Base-by-base conservation (phyloP, 352 stramenopile genomes). In the Pythium volutum region DNA sequence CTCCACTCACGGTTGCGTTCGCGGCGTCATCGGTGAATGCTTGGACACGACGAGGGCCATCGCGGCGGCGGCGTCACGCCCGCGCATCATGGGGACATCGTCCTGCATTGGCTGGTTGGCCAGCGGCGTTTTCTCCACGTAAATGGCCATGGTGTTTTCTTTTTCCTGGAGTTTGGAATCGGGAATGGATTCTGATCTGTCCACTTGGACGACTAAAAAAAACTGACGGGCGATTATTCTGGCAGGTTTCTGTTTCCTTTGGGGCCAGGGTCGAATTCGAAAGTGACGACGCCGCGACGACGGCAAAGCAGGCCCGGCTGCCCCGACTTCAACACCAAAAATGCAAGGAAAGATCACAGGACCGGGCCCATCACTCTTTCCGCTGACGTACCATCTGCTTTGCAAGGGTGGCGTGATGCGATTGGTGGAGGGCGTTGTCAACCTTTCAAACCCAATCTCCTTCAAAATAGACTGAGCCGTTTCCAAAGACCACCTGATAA, bases 241-340 rank as follows among this genome's bases (percentile, higher is more conserved):
- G 1, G 36, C 14, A 43, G 14, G 18, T 43, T 43, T 43, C 36
- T 43, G 36, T 34, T 51, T 51, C 31, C 39, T 29, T 34, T 34
- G 52, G 15, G 2, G 9, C 8, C 31, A 11, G 1, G 4, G 11
- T 8, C 25, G 27, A 63, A 63, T 51, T 56, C 46, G 41, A 39
- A 63, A 63, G 42, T 59, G 48, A 65, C 58, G 36, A 57, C 29
- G 45, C 4, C 6, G 31, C 55, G 55, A 62, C 39, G 45, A 36
- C 31, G 31, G 31, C 31, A 36, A n/a, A n/a, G n/a, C 31, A 15
- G 31, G 31, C 31, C 31, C n/a, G 8, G 31, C 42, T 53, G 58
- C 14, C 50, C 41, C 50, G 58, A 65, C 58, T 65, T 65, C 58
- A 65, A 65, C 41, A 58, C 58, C 38, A 45, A 36, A 54, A 62